Evolutionary conservation across 2,329 filamentous ascomycete species (phyloP).

Genomic region (Didymella segeticola): DNA sequence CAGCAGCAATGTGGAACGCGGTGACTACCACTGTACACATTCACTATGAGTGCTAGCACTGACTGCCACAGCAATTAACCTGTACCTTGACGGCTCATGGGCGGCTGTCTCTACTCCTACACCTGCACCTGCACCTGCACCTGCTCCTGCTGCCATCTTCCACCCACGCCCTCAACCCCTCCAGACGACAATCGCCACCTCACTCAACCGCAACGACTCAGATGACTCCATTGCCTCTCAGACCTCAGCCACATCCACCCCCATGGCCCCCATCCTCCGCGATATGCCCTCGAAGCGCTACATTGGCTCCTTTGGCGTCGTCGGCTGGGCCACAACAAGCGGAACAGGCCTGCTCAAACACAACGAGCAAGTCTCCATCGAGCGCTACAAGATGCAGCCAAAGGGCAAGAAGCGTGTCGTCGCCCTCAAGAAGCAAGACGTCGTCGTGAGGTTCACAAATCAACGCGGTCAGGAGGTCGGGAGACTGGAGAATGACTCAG

Average conservation of each 20-base stretch:
- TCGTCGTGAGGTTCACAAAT: constrained; percentile 91
- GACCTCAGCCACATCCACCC: constrained; percentile 28
- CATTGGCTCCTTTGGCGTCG: constrained; percentile 88
- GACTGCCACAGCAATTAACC: constrained; percentile 60
- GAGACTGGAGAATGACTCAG: constrained; percentile 82
- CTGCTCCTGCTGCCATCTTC: constrained; percentile 21
- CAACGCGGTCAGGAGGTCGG: constrained; percentile 81
- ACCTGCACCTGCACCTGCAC: constrained; percentile 20
- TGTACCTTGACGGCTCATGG: constrained; percentile 71
- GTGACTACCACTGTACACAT: constrained; percentile 22
- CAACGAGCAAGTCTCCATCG: constrained; percentile 83
- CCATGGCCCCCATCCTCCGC: constrained; percentile 28
- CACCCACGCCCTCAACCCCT: constrained; percentile 26
- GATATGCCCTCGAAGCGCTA: constrained; percentile 71
- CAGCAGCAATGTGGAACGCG: constrained; percentile 61
- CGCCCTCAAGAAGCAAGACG: constrained; percentile 75
- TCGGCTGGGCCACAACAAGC: constrained; percentile 89
- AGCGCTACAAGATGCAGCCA: constrained; percentile 78
- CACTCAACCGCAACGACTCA: constrained; percentile 36
- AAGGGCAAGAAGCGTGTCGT: constrained; percentile 54
- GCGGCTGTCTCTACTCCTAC: constrained; percentile 42
- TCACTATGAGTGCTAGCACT: constrained; percentile 18
- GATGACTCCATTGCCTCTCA: constrained; percentile 31
- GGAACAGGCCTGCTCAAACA: constrained; percentile 77
- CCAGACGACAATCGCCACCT: constrained; percentile 33